Evolutionary conservation across 179 eudicot genomes (phyloP).

Genomic region (Heliamphora pulchella): DNA sequence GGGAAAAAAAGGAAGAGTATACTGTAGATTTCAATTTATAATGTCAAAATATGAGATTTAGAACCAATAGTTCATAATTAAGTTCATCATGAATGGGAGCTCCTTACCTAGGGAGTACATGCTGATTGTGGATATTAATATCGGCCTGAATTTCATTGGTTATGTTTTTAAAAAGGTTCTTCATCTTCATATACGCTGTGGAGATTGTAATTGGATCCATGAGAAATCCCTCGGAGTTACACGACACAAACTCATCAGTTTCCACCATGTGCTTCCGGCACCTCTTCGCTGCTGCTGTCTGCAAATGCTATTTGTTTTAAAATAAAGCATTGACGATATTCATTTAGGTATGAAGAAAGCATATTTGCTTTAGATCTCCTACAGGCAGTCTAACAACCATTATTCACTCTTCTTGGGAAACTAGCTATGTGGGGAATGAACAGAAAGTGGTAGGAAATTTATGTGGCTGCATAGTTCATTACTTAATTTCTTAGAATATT

Average conservation of each 20-base stretch:
- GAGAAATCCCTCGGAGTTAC: slow-evolving; percentile 54
- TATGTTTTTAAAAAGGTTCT: slow-evolving; percentile 56
- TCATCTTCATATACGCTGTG: slow-evolving; percentile 74
- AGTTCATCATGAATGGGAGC: neutral
- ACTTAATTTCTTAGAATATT: neutral
- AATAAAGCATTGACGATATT: neutral
- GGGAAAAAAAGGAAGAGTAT: neutral
- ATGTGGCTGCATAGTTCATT: neutral
- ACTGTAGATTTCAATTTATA: neutral
- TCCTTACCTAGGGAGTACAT: slow-evolving; percentile 69
- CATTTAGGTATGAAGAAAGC: too few species aligned
- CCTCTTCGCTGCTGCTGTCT: slow-evolving; percentile 79
- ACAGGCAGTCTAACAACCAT: neutral
- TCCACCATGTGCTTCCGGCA: slow-evolving; percentile 75
- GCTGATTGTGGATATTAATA: slow-evolving; percentile 70
- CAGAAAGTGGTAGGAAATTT: too few species aligned
- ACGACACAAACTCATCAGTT: slow-evolving; percentile 74
- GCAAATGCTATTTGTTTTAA: slow-evolving; percentile 18
- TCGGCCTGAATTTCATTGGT: slow-evolving; percentile 66
- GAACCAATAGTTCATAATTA: neutral
- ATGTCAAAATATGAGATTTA: neutral
- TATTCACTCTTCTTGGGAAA: neutral
- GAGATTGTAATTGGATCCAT: slow-evolving; percentile 57
- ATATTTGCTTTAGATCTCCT: neutral
- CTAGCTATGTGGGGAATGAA: neutral